A percentile compares a stretch with the other conserved stretches of the same genome.
phyloP scores from a whole-genome alignment of 2,329 filamentous ascomycete genomes.

The Furcasterigmium furcatum region DNA sequence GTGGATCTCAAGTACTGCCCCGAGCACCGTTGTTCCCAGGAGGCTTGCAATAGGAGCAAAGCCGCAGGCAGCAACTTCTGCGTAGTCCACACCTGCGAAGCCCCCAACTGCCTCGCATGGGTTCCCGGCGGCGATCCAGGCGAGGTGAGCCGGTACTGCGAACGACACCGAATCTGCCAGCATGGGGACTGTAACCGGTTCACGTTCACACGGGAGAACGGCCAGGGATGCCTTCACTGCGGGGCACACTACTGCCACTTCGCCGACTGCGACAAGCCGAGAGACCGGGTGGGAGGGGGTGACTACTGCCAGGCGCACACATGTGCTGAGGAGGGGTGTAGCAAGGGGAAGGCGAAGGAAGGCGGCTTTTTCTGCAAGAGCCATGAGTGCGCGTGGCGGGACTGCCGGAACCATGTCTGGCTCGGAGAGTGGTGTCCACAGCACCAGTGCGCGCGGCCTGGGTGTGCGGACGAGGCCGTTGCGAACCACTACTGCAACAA shows the following conservation, averaged over 20 bases:
- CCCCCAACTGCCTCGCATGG: slow-evolving; percentile 17
- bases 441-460: slow-evolving; percentile 21
- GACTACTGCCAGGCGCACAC: slow-evolving; percentile 16
- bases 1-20: slow-evolving; percentile 19
- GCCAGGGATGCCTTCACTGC: slow-evolving; percentile 19
- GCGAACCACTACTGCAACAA: slow-evolving; percentile 16
- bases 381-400: slow-evolving; percentile 18
- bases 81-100: slow-evolving; percentile 21
- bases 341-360: slow-evolving; percentile 8
- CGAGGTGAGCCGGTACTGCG: slow-evolving; percentile 19
- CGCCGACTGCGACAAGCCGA: slow-evolving; percentile 18
- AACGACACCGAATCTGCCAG: slow-evolving; percentile 22
- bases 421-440: slow-evolving; percentile 16
- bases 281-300: slow-evolving; percentile 9
- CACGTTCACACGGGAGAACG: slow-evolving; percentile 20
- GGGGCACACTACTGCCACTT: slow-evolving; percentile 23
- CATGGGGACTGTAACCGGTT: slow-evolving; percentile 16
- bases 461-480: slow-evolving; percentile 17
- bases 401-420: slow-evolving; percentile 16
- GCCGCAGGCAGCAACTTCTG: slow-evolving; percentile 14
- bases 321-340: slow-evolving; percentile 18
- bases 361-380: slow-evolving; percentile 14
- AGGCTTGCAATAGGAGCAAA: slow-evolving; percentile 15
- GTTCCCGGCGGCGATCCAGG: slow-evolving; percentile 12
- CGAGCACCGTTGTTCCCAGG: slow-evolving; percentile 21